These are phyloP conservation scores for Rachicladosporium sp. DNA, from an alignment of 2,329 filamentous ascomycete species.

Conservation along the genomic window DNA sequence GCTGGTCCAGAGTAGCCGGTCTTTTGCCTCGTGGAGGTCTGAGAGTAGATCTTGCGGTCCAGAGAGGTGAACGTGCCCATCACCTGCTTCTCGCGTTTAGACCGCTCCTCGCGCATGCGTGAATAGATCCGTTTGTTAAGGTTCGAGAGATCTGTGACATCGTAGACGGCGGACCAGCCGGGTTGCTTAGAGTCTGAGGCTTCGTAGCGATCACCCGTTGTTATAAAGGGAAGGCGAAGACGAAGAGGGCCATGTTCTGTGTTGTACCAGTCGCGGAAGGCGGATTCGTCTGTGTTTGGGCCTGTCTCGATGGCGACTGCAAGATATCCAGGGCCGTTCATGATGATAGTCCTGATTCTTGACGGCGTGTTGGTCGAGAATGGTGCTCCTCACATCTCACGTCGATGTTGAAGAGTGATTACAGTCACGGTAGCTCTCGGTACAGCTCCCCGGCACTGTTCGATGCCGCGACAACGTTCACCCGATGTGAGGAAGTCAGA, in stretches of 20 bases:
- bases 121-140: constrained; percentile 62
- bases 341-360: constrained; percentile 13
- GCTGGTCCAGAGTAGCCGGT: constrained; percentile 11
- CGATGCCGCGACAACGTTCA: too few relatives aligned
- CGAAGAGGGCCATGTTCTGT: constrained; percentile 80
- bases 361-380: background rate
- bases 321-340: constrained; percentile 51
- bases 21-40: constrained; percentile 37
- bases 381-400: too few relatives aligned
- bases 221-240: constrained; percentile 60
- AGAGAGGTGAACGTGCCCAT: constrained; percentile 54
- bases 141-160: constrained; percentile 61
- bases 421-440: too few relatives aligned
- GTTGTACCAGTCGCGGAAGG: constrained; percentile 91
- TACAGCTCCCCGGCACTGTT: too few relatives aligned
- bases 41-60: constrained; percentile 58
- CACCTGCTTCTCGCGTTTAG: constrained; percentile 35
- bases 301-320: constrained; percentile 79
- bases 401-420: too few relatives aligned
- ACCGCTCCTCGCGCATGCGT: constrained; percentile 46
- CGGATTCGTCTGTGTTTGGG: constrained; percentile 48
- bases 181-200: constrained; percentile 53
- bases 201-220: constrained; percentile 67
- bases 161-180: constrained; percentile 69
- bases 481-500: too few relatives aligned